phyloP scores from a whole-genome alignment of 495 filamentous ascomycete genomes.

The Penicillium riverlandense region DNA sequence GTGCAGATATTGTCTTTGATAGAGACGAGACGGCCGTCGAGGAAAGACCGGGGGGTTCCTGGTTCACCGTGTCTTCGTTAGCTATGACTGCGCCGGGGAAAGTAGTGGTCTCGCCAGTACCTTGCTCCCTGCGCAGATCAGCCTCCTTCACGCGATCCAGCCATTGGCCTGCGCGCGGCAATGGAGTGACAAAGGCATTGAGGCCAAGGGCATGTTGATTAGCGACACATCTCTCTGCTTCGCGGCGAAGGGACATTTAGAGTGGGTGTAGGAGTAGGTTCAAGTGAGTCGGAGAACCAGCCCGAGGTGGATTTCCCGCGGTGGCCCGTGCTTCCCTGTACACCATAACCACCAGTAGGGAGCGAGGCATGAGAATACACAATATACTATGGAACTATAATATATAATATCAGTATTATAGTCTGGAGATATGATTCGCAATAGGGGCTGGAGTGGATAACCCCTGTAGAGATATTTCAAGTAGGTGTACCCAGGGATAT shows the following conservation, averaged over 20 bases:
- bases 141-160: constrained; percentile 30
- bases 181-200: constrained; percentile 40
- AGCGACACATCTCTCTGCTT: constrained; percentile 42
- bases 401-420: too few species aligned
- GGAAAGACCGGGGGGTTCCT: constrained; percentile 26
- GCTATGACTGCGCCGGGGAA: neutral
- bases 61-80: neutral
- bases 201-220: constrained; percentile 36
- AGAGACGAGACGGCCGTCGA: constrained; percentile 56
- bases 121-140: constrained; percentile 29
- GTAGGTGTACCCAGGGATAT: too few species aligned
- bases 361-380: too few species aligned
- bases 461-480: too few species aligned
- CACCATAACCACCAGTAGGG: too few species aligned
- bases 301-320: neutral
- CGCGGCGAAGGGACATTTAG: constrained; percentile 42
- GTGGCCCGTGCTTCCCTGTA: neutral
- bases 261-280: neutral
- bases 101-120: constrained; percentile 9
- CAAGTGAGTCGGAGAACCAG: too few species aligned
- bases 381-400: too few species aligned
- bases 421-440: too few species aligned
- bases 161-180: constrained; percentile 26
- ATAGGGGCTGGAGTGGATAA: too few species aligned
- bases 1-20: constrained; percentile 92